Evolutionary conservation across 2,329 filamentous ascomycete genomes (phyloP).

Genomic region (Cytospora piceicola): DNA sequence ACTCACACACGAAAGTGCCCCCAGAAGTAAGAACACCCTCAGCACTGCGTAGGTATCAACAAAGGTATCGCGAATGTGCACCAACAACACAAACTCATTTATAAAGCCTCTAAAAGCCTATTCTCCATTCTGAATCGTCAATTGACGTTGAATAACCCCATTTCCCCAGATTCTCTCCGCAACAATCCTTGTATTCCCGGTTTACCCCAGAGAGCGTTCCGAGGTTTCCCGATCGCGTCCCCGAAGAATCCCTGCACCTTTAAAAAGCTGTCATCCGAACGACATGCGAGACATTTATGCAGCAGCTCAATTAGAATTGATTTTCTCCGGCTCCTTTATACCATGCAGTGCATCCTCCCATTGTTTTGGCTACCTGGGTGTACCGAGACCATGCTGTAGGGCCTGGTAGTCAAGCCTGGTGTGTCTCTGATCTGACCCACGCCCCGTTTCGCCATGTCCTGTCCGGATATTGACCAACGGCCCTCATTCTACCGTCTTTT

Average conservation of each 20-base stretch:
- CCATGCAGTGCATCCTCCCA: no score
- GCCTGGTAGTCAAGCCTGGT: neutral
- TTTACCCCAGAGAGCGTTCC: slow-evolving; percentile 29
- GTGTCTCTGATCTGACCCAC: neutral
- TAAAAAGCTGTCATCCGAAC: slow-evolving; percentile 10
- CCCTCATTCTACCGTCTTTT: slow-evolving; percentile 11
- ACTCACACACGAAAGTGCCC: neutral
- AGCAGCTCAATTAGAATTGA: neutral
- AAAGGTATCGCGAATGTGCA: neutral
- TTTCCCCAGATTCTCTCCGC: slow-evolving; percentile 32
- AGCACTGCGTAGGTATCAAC: slow-evolving; percentile 4
- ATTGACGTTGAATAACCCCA: slow-evolving; percentile 27
- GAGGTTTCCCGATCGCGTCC: slow-evolving; percentile 26
- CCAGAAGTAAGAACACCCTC: neutral
- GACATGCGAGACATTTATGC: neutral
- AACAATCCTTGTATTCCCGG: slow-evolving; percentile 27
- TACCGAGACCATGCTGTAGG: neutral
- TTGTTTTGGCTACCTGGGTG: neutral
- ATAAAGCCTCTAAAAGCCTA: slow-evolving; percentile 10
- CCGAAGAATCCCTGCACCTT: slow-evolving; percentile 3
- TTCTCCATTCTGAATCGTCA: slow-evolving; percentile 15
- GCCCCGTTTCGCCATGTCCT: neutral
- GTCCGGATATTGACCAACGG: neutral
- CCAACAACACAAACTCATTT: neutral
- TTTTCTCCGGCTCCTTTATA: neutral